Conservation (phyloP, 1,284 basidiomycete genomes). For the Pyrrhoderma lamaoense region DNA sequence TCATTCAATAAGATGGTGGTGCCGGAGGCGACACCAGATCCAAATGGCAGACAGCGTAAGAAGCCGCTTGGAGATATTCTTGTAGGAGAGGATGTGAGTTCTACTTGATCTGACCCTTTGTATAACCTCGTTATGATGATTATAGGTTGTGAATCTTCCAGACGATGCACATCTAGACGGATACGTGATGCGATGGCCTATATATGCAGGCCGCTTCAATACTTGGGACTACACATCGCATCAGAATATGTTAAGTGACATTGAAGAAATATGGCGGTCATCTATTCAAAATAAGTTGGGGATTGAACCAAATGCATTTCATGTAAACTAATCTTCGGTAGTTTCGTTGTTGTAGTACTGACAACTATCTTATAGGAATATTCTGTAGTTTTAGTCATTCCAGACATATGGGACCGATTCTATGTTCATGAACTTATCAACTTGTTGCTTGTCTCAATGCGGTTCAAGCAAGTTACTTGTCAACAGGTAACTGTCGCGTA, state of each 20-base stretch:
- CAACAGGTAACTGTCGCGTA: constrained; percentile 53
- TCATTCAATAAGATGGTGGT: constrained; percentile 72
- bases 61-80: constrained; percentile 39
- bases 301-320: constrained; percentile 51
- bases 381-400: constrained; percentile 85
- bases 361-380: constrained; percentile 50
- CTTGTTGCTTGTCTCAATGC: constrained; percentile 74
- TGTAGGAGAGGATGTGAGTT: constrained; percentile 62
- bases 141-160: constrained; percentile 64
- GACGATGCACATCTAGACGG: constrained; percentile 53
- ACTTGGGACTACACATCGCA: constrained; percentile 65
- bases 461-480: constrained; percentile 85
- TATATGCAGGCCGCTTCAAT: constrained; percentile 73
- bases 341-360: constrained; percentile 5
- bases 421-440: constrained; percentile 80
- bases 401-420: constrained; percentile 82
- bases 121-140: constrained; percentile 4
- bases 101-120: constrained; percentile 1
- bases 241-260: constrained; percentile 68
- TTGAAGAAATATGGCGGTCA: constrained; percentile 62
- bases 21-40: constrained; percentile 72
- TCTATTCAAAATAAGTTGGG: constrained; percentile 57
- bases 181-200: constrained; percentile 73
- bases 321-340: constrained; percentile 35
- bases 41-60: constrained; percentile 8